Conservation (phyloP, 1,284 basidiomycete species). For the Apiotrichum gamsii region DNA sequence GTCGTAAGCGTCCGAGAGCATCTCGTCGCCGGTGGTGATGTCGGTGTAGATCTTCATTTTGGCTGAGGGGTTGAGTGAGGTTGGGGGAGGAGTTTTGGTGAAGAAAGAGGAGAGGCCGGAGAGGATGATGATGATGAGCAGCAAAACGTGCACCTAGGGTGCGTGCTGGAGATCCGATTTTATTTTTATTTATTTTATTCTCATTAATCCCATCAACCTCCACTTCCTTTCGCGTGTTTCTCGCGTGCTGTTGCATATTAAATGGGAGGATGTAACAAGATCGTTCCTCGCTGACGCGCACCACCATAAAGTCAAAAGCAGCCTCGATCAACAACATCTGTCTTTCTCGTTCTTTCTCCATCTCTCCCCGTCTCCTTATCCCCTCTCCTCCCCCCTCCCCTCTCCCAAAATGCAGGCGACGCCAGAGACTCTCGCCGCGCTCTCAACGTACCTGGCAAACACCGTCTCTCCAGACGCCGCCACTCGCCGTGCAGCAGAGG, state of each 20-base stretch:
- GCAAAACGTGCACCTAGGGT: no score
- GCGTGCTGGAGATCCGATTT: no score
- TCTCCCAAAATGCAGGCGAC: constrained; percentile 35
- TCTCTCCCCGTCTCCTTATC: no score
- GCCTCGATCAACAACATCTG: constrained; percentile 1
- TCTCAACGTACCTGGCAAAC: constrained; percentile 39
- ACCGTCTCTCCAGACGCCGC: constrained; percentile 62
- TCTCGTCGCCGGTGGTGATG: constrained; percentile 76
- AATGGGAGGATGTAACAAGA: neutral
- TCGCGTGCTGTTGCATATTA: no score
- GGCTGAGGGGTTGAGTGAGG: no score
- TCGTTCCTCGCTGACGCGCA: no score
- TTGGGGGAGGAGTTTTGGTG: constrained; percentile 6
- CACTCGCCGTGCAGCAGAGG: constrained; percentile 72
- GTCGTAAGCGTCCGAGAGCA: constrained; percentile 90
- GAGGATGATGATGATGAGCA: no score
- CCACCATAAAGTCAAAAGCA: neutral
- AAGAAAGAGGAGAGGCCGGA: no score
- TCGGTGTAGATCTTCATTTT: constrained; percentile 47
- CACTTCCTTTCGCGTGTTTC: no score
- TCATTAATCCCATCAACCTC: constrained; percentile 1
- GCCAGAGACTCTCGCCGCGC: constrained; percentile 34
- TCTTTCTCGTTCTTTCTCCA: neutral
- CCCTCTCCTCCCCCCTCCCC: neutral
- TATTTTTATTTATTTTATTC: neutral